These are phyloP conservation scores for Gracilaria domingensis DNA, from an alignment of 23 red algal genomes.

Conservation along the genomic window DNA sequence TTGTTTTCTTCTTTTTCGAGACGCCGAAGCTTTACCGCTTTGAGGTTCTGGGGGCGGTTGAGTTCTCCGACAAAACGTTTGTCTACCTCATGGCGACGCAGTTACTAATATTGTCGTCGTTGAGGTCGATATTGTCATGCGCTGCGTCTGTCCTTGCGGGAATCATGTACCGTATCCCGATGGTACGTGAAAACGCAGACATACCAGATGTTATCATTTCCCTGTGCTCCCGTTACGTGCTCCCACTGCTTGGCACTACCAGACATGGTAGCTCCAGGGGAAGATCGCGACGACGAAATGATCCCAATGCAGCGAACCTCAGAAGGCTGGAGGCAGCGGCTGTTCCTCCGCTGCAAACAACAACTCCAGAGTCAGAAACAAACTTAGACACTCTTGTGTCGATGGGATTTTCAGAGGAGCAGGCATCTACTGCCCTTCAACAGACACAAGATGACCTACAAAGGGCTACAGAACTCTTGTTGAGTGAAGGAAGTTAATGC, in stretches of 20 bases:
- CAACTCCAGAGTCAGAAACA: constrained; percentile 8
- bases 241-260: constrained; percentile 39
- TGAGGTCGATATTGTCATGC: constrained; percentile 16
- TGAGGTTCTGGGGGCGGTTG: constrained; percentile 39
- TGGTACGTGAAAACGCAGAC: constrained; percentile 38
- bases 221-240: constrained; percentile 33
- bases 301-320: background rate
- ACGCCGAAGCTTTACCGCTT: constrained; percentile 64
- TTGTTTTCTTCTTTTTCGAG: constrained; percentile 68
- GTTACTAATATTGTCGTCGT: constrained; percentile 17
- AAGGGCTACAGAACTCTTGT: constrained; percentile 40
- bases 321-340: constrained; percentile 21
- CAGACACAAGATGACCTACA: constrained; percentile 43
- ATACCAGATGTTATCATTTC: constrained; percentile 32
- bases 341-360: background rate
- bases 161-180: constrained; percentile 50
- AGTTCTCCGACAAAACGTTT: constrained; percentile 69
- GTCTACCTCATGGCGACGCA: constrained; percentile 53
- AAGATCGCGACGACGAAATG: constrained; percentile 28
- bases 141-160: constrained; percentile 6
- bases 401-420: constrained; percentile 52
- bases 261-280: constrained; percentile 1
- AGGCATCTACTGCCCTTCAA: constrained; percentile 22
- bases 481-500: constrained; percentile 23
- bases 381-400: constrained; percentile 32